phyloP scores from a whole-genome alignment of 2,329 filamentous ascomycete species.

The Blastomyces emzantsi region DNA sequence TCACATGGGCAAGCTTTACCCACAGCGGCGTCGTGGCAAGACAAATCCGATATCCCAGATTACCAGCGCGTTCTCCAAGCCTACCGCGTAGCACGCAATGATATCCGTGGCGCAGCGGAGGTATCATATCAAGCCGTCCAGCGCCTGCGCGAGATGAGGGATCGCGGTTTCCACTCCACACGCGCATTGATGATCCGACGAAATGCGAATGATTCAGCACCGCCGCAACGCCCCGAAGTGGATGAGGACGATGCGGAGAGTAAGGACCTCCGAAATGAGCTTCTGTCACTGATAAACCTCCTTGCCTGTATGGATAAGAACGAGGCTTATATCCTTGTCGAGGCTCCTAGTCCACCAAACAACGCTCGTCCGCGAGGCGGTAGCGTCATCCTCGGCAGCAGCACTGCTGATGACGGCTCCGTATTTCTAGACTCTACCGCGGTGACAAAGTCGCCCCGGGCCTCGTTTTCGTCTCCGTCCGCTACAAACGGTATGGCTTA shows the following conservation, averaged over 20 bases:
- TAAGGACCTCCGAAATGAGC: conserved; percentile 55
- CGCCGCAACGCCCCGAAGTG: conserved; percentile 20
- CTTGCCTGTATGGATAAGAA: conserved; percentile 74
- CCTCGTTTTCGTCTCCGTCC: background rate
- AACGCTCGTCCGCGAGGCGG: background rate
- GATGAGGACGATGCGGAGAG: conserved; percentile 41
- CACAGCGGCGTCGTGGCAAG: conserved; percentile 6
- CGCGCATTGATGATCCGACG: conserved; percentile 29
- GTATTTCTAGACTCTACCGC: background rate
- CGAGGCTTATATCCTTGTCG: conserved; percentile 63
- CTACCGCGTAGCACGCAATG: conserved; percentile 72
- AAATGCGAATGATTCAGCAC: conserved; percentile 28
- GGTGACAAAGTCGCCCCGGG: conserved; percentile 7
- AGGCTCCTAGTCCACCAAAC: conserved; percentile 17
- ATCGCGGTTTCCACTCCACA: conserved; percentile 19
- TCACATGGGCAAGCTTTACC: conserved; percentile 3
- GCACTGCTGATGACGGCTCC: background rate
- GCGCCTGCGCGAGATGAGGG: conserved; percentile 36
- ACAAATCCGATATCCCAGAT: conserved; percentile 43
- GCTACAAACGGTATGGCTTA: no score
- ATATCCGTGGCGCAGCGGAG: conserved; percentile 70
- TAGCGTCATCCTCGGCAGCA: conserved; percentile 6
- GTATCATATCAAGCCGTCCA: conserved; percentile 49
- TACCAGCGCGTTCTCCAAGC: conserved; percentile 88
- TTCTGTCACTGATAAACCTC: conserved; percentile 87